Base-by-base conservation (phyloP, 768 basidiomycete species). In the Daedaleopsis sinensis region DNA sequence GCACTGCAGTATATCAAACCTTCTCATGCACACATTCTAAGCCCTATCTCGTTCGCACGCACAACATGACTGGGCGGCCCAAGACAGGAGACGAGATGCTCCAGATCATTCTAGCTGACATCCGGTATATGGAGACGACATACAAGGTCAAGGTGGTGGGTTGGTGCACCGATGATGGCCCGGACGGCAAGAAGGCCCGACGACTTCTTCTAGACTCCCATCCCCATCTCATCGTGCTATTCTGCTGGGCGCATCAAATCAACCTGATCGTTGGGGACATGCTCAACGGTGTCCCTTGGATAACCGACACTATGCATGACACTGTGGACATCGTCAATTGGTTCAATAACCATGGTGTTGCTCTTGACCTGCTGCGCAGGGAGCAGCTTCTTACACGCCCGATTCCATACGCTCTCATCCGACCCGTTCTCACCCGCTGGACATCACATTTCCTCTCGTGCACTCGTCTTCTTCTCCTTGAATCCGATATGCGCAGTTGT, bases 191-290 rank as follows among this genome's bases (percentile, higher is more conserved):
- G 61, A 51, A 47, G 15, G 56, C 50, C 6, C 64, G 58, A 0
- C 1, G 49, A 12, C 42, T 68, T 0, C 56, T 68, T 3, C 38
- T 16, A 2, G n/a, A n/a, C 19, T 1, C 13, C 6, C 19, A 48
- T 4, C 23, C 42, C 0, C 51, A 51, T 27, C 36, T 65, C 13
- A 55, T 69, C 8, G 36, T 37, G 1, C 15, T 64, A 5, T 42
- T 59, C 15, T 69, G 68, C 58, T 69, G 66, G 66, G 68, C 49
- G 2, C 68, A 69, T 37, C 73, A 76, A 59, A 58, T 64, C 35
- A 68, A 68, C 55, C 65, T 75, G 1, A 63, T 74, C 15, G 67
- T 70, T 37, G 71, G 72, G 10, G 68, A 74, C 50, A 65, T 63
- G 13, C 53, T 70, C 13, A 65, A 59, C 16, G 32, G 56, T 56